Percentiles rank a stretch among this genome's conserved stretches.
Conservation (phyloP, 2,329 filamentous ascomycete genomes). For the Atkinsonella hypoxylon region DNA sequence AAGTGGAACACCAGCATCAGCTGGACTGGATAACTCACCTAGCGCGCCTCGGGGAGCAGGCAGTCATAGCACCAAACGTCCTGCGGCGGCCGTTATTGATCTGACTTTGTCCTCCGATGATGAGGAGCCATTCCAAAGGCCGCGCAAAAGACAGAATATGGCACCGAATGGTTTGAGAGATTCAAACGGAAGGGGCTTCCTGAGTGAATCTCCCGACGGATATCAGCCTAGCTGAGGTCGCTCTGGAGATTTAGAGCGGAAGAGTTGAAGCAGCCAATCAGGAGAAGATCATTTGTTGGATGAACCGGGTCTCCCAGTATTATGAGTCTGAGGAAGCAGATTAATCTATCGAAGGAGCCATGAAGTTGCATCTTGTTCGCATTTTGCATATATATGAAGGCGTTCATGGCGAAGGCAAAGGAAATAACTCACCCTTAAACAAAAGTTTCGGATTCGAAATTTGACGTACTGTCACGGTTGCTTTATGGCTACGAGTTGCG, state of each 20-base stretch:
- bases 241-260: background rate
- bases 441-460: background rate
- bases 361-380: conserved; percentile 1
- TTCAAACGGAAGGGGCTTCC: conserved; percentile 9
- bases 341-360: background rate
- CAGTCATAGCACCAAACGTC: conserved; percentile 33
- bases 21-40: conserved; percentile 22
- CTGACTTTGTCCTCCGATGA: conserved; percentile 45
- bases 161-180: conserved; percentile 14
- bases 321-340: background rate
- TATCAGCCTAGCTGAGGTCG: conserved; percentile 7
- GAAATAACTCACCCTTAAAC: conserved; percentile 14
- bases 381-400: conserved; percentile 10
- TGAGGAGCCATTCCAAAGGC: conserved; percentile 32
- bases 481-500: background rate
- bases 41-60: conserved; percentile 22
- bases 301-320: background rate
- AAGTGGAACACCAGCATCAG: conserved; percentile 26
- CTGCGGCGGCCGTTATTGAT: conserved; percentile 43
- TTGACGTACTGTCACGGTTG: background rate
- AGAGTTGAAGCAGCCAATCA: background rate
- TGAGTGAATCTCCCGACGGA: conserved; percentile 13
- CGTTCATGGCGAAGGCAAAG: conserved; percentile 12
- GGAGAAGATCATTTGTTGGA: background rate
- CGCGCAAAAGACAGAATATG: conserved; percentile 34